Base-by-base conservation (phyloP, 2,329 filamentous ascomycete genomes). In the Thermothelomyces thermophilus region DNA sequence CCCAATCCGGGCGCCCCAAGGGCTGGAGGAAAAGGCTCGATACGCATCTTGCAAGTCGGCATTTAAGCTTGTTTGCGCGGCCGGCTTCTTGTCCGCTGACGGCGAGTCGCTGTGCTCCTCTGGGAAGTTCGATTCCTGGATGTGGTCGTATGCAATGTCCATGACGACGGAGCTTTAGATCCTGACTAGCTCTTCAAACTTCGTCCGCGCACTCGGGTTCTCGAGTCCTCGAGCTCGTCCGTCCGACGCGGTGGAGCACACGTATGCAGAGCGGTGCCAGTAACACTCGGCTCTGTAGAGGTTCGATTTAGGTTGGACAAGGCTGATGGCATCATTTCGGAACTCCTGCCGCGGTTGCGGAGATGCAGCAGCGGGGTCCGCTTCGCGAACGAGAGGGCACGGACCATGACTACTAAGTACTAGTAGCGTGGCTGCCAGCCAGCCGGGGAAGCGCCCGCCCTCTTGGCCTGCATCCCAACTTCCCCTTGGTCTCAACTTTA, bases 71-170 rank as follows among this genome's bases (percentile, higher is more conserved):
- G 70, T 66, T 57, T 73, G 69, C 51, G 66, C 65, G 48, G 70
- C 70, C 44, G 68, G 61, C 58, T 72, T 64, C 53, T 70, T 68
- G 19, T 70, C 64, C 41, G 68, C 67, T 37, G 72, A 70, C 33
- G 62, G 36, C 52, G 55, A 52, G 51, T 60, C 53, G 58, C 56
- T 54, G 52, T 73, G 64, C 50, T 83, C 74, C 60, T 81, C 77
- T 34, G 79, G 74, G 55, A 87, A 77, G 45, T 82, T 79, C 66
- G 93, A 84, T 72, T 95, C 89, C 66, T 89, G 84, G 62, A 97
- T 95, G 68, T 95, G 90, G 65, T 98, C 93, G 77, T 97, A 98
- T 39, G 90, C 90, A 64, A 94, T 77, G 79, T 98, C 93, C 93
- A 98, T 97, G 57, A 57, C 62, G 45, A 17, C 34, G 22, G 34